Conservation (phyloP, 23 red algal genomes). For the Chondrus crispus region DNA sequence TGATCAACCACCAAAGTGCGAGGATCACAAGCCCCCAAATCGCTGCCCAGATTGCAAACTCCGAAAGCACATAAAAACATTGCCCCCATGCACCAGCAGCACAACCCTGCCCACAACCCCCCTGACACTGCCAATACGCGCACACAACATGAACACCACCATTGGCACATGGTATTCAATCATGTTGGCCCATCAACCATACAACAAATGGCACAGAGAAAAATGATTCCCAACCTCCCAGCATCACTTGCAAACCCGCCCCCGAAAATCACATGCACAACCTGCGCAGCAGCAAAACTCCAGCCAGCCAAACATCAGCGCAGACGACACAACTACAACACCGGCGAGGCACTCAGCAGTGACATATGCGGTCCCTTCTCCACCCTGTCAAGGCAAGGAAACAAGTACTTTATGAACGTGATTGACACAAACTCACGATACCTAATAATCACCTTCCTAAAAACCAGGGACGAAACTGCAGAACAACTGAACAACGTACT, state of each 20-base stretch:
- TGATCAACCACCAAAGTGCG: too few relatives aligned
- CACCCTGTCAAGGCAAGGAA: neutral
- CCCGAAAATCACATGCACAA: neutral
- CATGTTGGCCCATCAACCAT: too few relatives aligned
- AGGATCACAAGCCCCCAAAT: too few relatives aligned
- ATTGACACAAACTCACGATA: neutral
- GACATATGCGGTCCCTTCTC: neutral
- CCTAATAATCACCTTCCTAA: neutral
- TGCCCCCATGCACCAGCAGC: too few relatives aligned
- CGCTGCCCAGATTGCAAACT: too few relatives aligned
- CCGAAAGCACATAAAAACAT: too few relatives aligned
- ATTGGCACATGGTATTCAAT: too few relatives aligned
- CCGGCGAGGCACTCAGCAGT: neutral
- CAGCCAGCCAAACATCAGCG: neutral
- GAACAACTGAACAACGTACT: neutral
- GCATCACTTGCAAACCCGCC: neutral
- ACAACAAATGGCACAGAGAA: neutral
- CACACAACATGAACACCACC: too few relatives aligned
- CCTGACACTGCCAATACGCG: too few relatives aligned
- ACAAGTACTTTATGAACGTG: neutral
- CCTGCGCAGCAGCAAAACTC: neutral
- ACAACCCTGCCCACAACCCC: too few relatives aligned
- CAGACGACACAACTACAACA: neutral
- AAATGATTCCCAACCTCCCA: neutral
- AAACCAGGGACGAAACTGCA: neutral